Base-by-base conservation (phyloP, 2,329 filamentous ascomycete species). In the Cladosporium colombiae region DNA sequence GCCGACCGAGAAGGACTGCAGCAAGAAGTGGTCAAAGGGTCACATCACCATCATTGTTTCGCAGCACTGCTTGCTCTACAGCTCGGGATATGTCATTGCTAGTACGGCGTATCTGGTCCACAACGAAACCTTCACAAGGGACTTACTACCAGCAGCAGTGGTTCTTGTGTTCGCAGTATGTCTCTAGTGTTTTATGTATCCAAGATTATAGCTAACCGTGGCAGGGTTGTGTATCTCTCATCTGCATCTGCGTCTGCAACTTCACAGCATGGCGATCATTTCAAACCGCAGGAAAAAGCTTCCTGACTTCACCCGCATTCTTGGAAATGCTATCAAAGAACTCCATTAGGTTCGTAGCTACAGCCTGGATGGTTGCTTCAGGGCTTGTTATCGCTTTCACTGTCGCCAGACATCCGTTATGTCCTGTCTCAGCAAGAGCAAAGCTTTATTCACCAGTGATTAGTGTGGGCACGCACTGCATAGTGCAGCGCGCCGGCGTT, bases 51-150 rank as follows among this genome's bases (percentile, higher is more conserved):
- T 74, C 50, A 68, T 75, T 1, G 27, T 65, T 18, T 67, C 64
- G 33, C 72, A 75, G 40, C 72, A 75, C 46, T 13, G 71, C 3
- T 62, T 75, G 31, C 62, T 73, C 2, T 74, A 68, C 68, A 68
- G 57, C 33, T 69, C 72, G 13, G 18, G 69, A 10, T 74, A 74
- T 52, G 69, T 74, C 16, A 44, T 70, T 14, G 68, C 71, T 13
- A 72, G 72, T 44, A 68, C 69, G 53, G 62, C 69, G 1, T 74
- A 72, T 37, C 63, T 72, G 7, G 52, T 74, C 5, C 40, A 65
- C 13, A 65, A 62, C 16, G 70, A 68, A 31, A 69, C 68, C 27
- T 68, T 73, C 18, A 69, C 64, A n/a, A 37, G 23, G 18, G 64
- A 60, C 6, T 18, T 68, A 7, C 44, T 68, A 23, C 66, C 68